phyloP scores from a whole-genome alignment of 2,329 filamentous ascomycete species.

The Pyrenophora graminea region DNA sequence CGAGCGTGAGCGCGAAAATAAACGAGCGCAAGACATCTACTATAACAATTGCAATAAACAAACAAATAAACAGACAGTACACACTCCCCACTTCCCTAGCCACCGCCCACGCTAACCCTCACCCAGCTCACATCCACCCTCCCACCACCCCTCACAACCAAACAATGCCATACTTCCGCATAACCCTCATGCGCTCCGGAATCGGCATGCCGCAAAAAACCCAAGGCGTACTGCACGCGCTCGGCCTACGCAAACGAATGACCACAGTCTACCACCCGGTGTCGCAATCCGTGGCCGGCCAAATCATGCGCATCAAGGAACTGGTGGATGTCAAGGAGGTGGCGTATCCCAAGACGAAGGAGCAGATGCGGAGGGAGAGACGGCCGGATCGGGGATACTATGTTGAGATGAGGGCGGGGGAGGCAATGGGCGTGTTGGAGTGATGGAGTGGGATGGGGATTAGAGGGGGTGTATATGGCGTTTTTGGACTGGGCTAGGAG shows the following conservation, averaged over 20 bases:
- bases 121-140: conserved; percentile 1
- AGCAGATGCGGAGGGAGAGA: conserved; percentile 71
- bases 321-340: conserved; percentile 83
- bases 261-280: conserved; percentile 90
- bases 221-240: conserved; percentile 78
- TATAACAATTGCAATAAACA: too few species aligned
- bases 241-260: conserved; percentile 83
- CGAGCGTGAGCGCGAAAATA: conserved; percentile 1
- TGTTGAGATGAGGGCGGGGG: conserved; percentile 62
- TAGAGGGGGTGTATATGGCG: neutral
- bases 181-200: conserved; percentile 85
- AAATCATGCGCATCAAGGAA: conserved; percentile 94
- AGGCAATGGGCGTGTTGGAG: conserved; percentile 18
- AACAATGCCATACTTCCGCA: conserved; percentile 80
- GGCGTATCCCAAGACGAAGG: conserved; percentile 63
- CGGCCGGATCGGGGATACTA: conserved; percentile 81
- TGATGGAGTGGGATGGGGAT: conserved; percentile 9
- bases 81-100: neutral
- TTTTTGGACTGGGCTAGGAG: neutral
- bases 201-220: conserved; percentile 82
- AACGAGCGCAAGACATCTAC: too few species aligned
- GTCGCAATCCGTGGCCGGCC: conserved; percentile 77
- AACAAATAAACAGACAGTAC: too few species aligned
- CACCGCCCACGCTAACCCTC: neutral
- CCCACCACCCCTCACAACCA: conserved; percentile 1